Conservation (phyloP, 2,329 filamentous ascomycete genomes). For the Neofusicoccum cordaticola region DNA sequence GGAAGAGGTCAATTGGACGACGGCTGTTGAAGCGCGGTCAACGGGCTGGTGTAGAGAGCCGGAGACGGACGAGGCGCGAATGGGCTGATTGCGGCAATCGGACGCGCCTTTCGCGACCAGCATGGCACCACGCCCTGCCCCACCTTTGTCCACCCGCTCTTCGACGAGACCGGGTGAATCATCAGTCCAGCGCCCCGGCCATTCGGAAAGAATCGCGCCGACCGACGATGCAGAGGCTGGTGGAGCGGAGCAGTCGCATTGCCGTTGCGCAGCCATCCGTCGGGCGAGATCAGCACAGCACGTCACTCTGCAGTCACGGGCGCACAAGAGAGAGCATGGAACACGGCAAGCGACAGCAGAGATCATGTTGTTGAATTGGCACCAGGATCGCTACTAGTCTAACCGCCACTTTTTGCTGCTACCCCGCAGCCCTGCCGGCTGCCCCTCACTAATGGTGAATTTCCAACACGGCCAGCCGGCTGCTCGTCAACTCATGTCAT, state of each 20-base stretch:
- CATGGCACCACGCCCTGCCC: neutral
- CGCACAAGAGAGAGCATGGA: neutral
- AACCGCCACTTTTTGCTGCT: constrained; percentile 17
- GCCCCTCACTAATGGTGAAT: constrained; percentile 12
- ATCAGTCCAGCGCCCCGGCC: neutral
- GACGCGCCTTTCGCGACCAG: neutral
- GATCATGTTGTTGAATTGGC: neutral
- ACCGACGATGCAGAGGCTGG: neutral
- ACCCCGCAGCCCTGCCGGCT: constrained; percentile 15
- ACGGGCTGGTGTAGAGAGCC: neutral
- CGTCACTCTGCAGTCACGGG: neutral
- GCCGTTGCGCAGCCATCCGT: neutral
- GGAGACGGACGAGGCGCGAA: neutral
- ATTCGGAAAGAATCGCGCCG: constrained; percentile 7
- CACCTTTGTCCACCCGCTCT: neutral
- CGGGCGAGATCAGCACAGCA: constrained; percentile 3
- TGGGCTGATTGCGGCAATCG: neutral
- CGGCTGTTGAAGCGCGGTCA: neutral
- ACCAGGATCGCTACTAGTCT: constrained; percentile 16
- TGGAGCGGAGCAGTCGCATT: neutral
- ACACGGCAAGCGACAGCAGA: constrained; percentile 10
- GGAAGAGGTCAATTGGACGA: neutral
- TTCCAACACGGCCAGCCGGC: neutral
- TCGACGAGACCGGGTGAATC: constrained; percentile 4
- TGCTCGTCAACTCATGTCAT: constrained; percentile 12